A percentile compares a stretch with the other conserved stretches of the same genome.
These are phyloP conservation scores for Aureobasidium musti DNA, from an alignment of 2,329 filamentous ascomycete species.

Conservation along the genomic window DNA sequence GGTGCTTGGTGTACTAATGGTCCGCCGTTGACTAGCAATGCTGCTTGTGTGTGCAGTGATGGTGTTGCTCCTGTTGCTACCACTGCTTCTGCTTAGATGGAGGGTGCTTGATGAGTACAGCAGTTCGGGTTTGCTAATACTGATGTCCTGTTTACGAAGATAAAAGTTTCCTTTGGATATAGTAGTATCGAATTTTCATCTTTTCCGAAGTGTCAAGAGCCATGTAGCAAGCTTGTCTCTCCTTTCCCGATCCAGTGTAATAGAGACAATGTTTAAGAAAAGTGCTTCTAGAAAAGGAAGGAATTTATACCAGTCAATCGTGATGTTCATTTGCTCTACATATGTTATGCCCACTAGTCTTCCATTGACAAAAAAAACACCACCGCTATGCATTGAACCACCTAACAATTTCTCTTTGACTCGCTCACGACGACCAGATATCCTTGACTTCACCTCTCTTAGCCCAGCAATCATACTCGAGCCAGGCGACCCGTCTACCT, in stretches of 20 bases:
- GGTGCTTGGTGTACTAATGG: slow-evolving; percentile 41
- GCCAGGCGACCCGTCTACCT: slow-evolving; percentile 70
- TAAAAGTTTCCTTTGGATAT: no score
- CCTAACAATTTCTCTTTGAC: no score
- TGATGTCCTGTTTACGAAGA: not conserved
- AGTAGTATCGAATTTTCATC: no score
- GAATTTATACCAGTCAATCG: not conserved
- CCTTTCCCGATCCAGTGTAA: no score
- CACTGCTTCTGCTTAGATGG: not conserved
- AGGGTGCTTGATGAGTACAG: not conserved
- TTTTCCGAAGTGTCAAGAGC: no score
- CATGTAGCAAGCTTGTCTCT: no score
- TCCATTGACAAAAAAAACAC: not conserved
- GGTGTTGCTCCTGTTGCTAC: slow-evolving; percentile 29
- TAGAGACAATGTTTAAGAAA: no score
- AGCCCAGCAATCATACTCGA: slow-evolving; percentile 76
- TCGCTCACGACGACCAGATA: slow-evolving; percentile 43
- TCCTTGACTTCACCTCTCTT: slow-evolving; percentile 64
- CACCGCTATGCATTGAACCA: not conserved
- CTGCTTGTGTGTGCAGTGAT: slow-evolving; percentile 38
- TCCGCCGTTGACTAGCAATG: slow-evolving; percentile 39
- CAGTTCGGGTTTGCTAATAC: not conserved
- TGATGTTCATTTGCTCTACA: not conserved
- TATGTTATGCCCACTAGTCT: not conserved
- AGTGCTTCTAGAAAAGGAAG: no score